Conservation (phyloP, 371 early-diverging fungal genomes). For the Mortierella sp. region DNA sequence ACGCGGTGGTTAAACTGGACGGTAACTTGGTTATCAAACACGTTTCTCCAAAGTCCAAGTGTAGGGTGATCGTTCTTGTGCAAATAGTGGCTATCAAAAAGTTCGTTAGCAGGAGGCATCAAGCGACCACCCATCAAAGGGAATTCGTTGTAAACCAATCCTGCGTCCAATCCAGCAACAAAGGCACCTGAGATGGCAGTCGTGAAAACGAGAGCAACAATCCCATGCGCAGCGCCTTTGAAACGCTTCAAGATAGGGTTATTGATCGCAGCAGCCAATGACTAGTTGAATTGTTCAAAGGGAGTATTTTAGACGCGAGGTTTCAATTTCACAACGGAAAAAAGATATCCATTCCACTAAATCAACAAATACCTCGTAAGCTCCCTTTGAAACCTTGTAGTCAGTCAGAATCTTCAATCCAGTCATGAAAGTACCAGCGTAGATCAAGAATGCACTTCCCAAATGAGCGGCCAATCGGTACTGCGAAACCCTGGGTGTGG, state of each 20-base stretch:
- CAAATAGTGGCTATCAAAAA: conserved; percentile 76
- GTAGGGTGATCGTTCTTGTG: conserved; percentile 60
- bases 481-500: conserved; percentile 93
- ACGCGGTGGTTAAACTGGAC: conserved; percentile 96
- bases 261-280: conserved; percentile 61
- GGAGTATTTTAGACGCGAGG: neutral
- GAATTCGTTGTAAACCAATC: conserved; percentile 95
- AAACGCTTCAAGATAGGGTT: conserved; percentile 71
- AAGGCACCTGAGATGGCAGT: conserved; percentile 94
- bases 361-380: conserved; percentile 53
- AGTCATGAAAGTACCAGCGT: conserved; percentile 79
- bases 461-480: conserved; percentile 95
- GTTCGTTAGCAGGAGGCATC: conserved; percentile 77
- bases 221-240: conserved; percentile 70
- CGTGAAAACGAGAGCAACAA: conserved; percentile 80
- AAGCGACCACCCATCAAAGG: conserved; percentile 91
- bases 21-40: conserved; percentile 93
- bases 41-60: conserved; percentile 76
- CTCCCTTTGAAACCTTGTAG: conserved; percentile 69
- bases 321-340: neutral
- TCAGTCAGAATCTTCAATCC: conserved; percentile 83
- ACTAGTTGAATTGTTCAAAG: conserved; percentile 13
- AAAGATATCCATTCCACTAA: neutral
- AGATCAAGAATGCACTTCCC: conserved; percentile 91
- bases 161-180: conserved; percentile 98